Base-by-base conservation (phyloP, 177 flowering plant species). In the Tripterygium wilfordii region DNA sequence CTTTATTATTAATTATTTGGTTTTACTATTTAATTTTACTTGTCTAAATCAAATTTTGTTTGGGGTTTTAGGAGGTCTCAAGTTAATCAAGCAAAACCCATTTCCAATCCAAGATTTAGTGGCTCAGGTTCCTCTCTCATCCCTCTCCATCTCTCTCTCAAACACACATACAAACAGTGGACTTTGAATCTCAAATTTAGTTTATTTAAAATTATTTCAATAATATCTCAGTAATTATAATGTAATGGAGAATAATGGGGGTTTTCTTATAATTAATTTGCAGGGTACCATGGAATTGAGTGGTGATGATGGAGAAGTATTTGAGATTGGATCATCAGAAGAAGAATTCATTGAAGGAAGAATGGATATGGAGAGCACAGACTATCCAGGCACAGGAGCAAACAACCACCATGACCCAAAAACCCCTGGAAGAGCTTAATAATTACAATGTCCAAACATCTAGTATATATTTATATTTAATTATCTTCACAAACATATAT, bases 361-460 rank as follows among this genome's bases (percentile, higher is more conserved):
- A 27, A 69, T 71, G 74, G 57, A 51, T 18, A 1, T 60, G 21
- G 68, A 62, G 41, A 60, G 19, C 51, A 45, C 45, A 24, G 82
- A 76, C 41, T 76, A 76, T 57, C 68, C 74, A 54, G 78, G 68
- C 17, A 55, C 76, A 35, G 82, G 78, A 35, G 70, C 82, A 38
- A 76, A 76, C 59, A 60, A 58, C 18, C 46, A 61, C 61, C 82
- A 76, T 56, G 76, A 70, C 31, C 82, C 82, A 12, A 65, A 49
- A 49, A 26, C 71, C 10, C 74, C 75, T 9, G 65, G 72, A 49
- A 55, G 41, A 49, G 35, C 36, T 46, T 62, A n/a, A 42, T 7
- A 30, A 6, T 7, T 6, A 30, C 33, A 30, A 30, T 30, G 33
- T 7, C 33, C n/a, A n/a, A n/a, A n/a, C n/a, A n/a, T n/a, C n/a